A percentile compares a stretch with the other conserved stretches of the same genome.
Conservation (phyloP, 257 asterid species). For the Solanum sitiens region DNA sequence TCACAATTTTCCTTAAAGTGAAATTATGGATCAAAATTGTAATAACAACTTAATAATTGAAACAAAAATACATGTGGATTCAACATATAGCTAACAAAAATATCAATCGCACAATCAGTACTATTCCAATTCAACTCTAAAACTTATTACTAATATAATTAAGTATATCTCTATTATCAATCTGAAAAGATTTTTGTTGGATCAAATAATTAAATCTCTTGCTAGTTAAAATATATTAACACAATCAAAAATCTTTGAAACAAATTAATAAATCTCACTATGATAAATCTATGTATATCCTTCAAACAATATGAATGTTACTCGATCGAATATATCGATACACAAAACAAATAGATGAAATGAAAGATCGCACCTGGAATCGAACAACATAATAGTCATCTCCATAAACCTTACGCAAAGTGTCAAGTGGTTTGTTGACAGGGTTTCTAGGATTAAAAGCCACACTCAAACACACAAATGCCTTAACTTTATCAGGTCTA, state of each 20-base stretch:
- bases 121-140: neutral
- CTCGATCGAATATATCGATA: too few relatives aligned
- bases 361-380: conserved; percentile 47
- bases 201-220: neutral
- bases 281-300: too few relatives aligned
- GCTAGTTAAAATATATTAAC: neutral
- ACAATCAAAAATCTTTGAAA: neutral
- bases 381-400: conserved; percentile 55
- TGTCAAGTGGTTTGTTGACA: conserved; percentile 30
- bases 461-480: conserved; percentile 65
- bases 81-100: neutral
- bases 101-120: neutral
- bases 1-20: neutral
- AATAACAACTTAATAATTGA: neutral
- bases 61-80: neutral
- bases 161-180: neutral
- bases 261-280: neutral
- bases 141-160: neutral
- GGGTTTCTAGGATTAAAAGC: conserved; percentile 43
- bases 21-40: neutral
- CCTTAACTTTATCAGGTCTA: conserved; percentile 65
- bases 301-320: too few relatives aligned
- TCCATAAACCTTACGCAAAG: conserved; percentile 43
- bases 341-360: neutral
- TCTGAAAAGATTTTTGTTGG: neutral